Percentiles rank a stretch among this genome's conserved stretches.
Evolutionary conservation across 805 yeast genomes (phyloP).

Genomic region (Ogataea saltuana): DNA sequence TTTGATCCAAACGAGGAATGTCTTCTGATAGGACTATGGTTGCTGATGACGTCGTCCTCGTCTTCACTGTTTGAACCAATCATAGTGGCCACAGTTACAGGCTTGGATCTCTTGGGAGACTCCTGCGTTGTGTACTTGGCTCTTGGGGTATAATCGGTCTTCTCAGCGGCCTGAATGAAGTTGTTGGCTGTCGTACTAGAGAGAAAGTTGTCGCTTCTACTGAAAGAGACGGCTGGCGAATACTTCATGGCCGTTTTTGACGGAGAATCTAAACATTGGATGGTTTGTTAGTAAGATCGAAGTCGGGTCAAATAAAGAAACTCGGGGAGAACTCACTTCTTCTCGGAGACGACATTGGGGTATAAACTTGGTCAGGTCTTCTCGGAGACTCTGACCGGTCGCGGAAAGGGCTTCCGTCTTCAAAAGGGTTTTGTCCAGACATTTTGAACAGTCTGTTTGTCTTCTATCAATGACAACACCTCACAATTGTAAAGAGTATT

Average conservation of each 20-base stretch:
- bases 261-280: conserved; percentile 35
- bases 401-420: conserved; percentile 26
- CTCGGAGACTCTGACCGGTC: conserved; percentile 31
- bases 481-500: too few species aligned
- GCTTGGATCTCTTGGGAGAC: conserved; percentile 65
- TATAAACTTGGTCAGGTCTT: conserved; percentile 34
- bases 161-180: conserved; percentile 37
- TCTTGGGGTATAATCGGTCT: conserved; percentile 56
- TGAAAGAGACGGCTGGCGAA: conserved; percentile 46
- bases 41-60: conserved; percentile 39
- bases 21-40: conserved; percentile 26
- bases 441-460: conserved; percentile 8
- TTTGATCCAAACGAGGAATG: conserved; percentile 21
- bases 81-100: conserved; percentile 49
- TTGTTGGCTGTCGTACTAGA: conserved; percentile 41
- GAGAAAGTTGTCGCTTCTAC: conserved; percentile 32
- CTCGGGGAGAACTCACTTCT: conserved; percentile 20
- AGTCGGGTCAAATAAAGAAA: too few species aligned
- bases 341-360: conserved; percentile 35
- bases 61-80: conserved; percentile 44
- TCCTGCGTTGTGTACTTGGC: conserved; percentile 67
- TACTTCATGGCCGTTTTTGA: conserved; percentile 41
- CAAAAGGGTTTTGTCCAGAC: conserved; percentile 33
- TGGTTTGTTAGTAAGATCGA: conserved; percentile 9
- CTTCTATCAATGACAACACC: too few species aligned